Conservation (phyloP, 2,329 filamentous ascomycete species). For the Xylaria arbuscula region DNA sequence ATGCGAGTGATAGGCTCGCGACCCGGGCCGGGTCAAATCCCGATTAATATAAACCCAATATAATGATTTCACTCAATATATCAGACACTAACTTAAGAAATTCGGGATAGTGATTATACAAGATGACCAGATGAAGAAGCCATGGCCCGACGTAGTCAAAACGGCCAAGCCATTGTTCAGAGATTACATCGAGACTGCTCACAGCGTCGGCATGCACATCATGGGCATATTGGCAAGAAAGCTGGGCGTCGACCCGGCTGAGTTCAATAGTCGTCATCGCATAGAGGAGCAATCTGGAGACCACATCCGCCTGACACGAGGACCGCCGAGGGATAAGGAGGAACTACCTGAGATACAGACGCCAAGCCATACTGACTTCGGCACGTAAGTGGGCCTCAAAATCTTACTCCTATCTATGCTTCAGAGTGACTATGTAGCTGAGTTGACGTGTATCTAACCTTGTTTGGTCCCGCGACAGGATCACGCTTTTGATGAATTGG, state of each 20-base stretch:
- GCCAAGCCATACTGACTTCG: constrained; percentile 53
- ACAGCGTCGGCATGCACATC: constrained; percentile 47
- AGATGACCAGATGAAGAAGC: constrained; percentile 41
- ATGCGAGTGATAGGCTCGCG: background rate
- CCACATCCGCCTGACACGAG: constrained; percentile 49
- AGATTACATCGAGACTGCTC: constrained; percentile 46
- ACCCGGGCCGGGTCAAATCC: background rate
- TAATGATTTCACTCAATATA: background rate
- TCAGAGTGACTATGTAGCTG: background rate
- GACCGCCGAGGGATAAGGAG: constrained; percentile 47
- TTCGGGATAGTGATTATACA: constrained; percentile 47
- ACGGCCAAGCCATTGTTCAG: constrained; percentile 43
- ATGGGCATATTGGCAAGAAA: constrained; percentile 46
- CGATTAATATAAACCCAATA: background rate
- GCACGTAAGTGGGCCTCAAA: constrained; percentile 45
- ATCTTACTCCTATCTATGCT: background rate
- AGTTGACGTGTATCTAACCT: constrained; percentile 7
- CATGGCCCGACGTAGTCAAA: constrained; percentile 46
- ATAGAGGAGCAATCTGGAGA: constrained; percentile 49
- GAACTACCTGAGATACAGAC: constrained; percentile 50
- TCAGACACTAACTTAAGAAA: background rate
- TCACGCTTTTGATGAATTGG: constrained; percentile 55
- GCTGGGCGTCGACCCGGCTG: constrained; percentile 45
- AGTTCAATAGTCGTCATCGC: constrained; percentile 46
- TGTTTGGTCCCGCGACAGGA: constrained; percentile 37